A percentile compares a stretch with the other conserved stretches of the same genome.
phyloP scores from a whole-genome alignment of 2,329 filamentous ascomycete genomes.

The Pestalotiopsis fici region DNA sequence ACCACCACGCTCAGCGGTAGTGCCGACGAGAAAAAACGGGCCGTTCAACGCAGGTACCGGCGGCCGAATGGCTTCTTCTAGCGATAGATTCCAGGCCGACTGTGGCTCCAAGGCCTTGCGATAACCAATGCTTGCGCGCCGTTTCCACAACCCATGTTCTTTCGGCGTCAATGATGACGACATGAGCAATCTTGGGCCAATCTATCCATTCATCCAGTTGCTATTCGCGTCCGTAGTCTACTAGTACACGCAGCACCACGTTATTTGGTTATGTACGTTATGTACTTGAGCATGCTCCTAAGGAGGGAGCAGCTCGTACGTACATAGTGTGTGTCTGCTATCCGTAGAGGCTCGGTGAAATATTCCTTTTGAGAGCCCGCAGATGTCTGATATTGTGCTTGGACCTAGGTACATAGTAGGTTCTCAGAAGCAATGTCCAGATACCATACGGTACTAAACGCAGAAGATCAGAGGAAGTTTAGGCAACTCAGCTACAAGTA shows the following conservation, averaged over 20 bases:
- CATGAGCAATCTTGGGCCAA: constrained; percentile 2
- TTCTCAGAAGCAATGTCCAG: no score
- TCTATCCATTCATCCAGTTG: not conserved
- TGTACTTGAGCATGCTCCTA: not conserved
- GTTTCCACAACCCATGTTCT: not conserved
- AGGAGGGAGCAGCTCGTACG: no score
- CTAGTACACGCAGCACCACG: not conserved
- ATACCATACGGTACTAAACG: no score
- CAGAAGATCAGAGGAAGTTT: no score
- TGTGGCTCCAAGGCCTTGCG: not conserved
- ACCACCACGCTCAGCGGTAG: not conserved
- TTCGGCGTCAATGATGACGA: constrained; percentile 1
- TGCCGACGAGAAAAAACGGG: constrained; percentile 6
- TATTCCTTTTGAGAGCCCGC: no score
- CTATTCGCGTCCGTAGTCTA: not conserved
- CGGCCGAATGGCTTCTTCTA: constrained; percentile 2
- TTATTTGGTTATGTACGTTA: no score
- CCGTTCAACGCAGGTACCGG: constrained; percentile 9
- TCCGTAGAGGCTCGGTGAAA: no score
- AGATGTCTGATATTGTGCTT: no score
- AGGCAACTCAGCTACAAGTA: no score
- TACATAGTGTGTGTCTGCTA: no score
- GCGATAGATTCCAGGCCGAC: not conserved
- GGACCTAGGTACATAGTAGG: no score
- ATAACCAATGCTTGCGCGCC: not conserved